Base-by-base conservation (phyloP, 2,329 filamentous ascomycete species). In the Elsinoe arachidis region DNA sequence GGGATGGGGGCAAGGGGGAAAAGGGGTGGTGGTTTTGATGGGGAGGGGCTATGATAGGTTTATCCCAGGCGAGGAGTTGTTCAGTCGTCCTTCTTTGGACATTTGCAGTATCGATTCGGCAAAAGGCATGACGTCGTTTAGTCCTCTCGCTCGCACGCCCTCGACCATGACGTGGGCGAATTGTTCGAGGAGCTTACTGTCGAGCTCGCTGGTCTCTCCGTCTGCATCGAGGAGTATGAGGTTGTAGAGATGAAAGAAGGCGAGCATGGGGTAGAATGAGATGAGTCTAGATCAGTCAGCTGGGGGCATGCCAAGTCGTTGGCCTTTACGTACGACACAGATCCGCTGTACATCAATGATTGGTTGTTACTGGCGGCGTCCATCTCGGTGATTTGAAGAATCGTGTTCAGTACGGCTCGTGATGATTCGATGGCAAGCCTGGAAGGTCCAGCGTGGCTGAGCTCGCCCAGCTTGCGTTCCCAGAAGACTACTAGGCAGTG, bases 211-310 rank as follows among this genome's bases (percentile, higher is more conserved):
- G 2, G 54, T 56, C 12, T 56, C 54, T 14, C 54, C 38, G 39
- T 56, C 54, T 4, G 43, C 41, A n/a, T 56, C 54, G 21, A 37
- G 21, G 15, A 56, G 23, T 30, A 46, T 46, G 11, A 47, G 17
- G 37, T 56, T 46, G 30, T 46, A 46, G 12, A 56, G 54, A 15
- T 46, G 39, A 26, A 56, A 56, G 41, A 56, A 56, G 23, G 54
- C 38, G 10, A 56, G 39, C 33, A 47, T 46, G 11, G 54, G 54
- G 17, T 56, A 46, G 14, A 46, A 43, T 11, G 54, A 56, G 9
- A 56, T 47, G n/a, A 56, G n/a, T 23, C 53, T 55, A 35, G 9
- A 9, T 5, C 12, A 4, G 46, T 51, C 26, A 51, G 46, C 14
- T 7, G 11, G 11, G 5, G 44, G 10, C 11, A 10, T n/a, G 1